Evolutionary conservation across 768 basidiomycete species (phyloP).

Genomic region (Cystofilobasidium capitatum): DNA sequence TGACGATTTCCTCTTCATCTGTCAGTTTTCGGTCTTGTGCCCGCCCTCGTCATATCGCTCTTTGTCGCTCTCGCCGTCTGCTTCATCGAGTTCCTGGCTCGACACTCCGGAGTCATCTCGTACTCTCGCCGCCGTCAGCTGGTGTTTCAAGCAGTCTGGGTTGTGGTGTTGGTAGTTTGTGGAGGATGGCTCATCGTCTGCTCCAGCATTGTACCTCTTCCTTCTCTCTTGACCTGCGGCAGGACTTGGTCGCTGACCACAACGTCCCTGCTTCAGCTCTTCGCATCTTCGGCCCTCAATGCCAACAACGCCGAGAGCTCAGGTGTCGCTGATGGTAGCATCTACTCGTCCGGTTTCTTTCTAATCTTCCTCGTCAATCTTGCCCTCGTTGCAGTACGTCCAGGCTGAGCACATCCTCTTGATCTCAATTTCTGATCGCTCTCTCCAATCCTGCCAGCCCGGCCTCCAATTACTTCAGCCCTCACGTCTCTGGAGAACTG

Average conservation of each 20-base stretch:
- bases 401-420: too few species aligned
- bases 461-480: slow-evolving; percentile 11
- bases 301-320: too few species aligned
- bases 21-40: too few species aligned
- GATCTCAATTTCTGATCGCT: too few species aligned
- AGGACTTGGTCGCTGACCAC: background rate
- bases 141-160: background rate
- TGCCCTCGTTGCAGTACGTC: slow-evolving; percentile 8
- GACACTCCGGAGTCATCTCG: background rate
- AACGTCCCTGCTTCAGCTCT: background rate
- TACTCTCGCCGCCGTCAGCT: background rate
- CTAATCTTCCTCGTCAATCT: slow-evolving; percentile 15
- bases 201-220: background rate
- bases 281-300: slow-evolving; percentile 1
- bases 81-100: background rate
- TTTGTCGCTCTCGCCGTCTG: too few species aligned
- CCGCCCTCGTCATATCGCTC: too few species aligned
- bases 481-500: background rate
- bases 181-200: slow-evolving; percentile 7
- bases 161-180: background rate
- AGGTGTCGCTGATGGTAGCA: slow-evolving; percentile 7
- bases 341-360: slow-evolving; percentile 8
- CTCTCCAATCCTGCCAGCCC: too few species aligned
- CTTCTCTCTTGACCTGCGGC: background rate
- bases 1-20: too few species aligned